phyloP scores from a whole-genome alignment of 106 monocot genomes.

The Dendrobium chrysotoxum region DNA sequence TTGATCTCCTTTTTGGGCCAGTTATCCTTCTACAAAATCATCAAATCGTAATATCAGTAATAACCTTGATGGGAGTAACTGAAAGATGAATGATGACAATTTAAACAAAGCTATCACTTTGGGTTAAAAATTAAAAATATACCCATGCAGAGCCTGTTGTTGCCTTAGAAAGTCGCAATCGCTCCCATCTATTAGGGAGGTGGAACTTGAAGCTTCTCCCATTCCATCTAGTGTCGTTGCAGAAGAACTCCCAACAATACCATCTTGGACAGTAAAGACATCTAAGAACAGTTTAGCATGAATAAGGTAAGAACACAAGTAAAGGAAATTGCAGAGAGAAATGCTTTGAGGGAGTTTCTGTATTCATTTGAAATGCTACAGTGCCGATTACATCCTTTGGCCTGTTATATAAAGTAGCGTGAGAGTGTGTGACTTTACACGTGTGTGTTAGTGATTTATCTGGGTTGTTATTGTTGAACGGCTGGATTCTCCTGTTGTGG shows the following conservation, averaged over 20 bases:
- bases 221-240: background rate
- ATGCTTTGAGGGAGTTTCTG: too few species aligned
- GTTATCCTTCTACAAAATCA: slow-evolving; percentile 35
- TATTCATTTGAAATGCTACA: too few species aligned
- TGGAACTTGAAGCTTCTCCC: slow-evolving; percentile 8
- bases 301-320: too few species aligned
- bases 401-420: too few species aligned
- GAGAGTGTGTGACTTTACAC: too few species aligned
- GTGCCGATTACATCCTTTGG: too few species aligned
- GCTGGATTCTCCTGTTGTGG: too few species aligned
- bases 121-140: slow-evolving; percentile 7
- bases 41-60: background rate
- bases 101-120: background rate
- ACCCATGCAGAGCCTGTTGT: slow-evolving; percentile 37
- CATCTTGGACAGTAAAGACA: background rate
- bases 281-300: too few species aligned
- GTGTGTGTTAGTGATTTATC: too few species aligned
- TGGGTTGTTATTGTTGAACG: too few species aligned
- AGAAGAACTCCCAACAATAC: background rate
- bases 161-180: slow-evolving; percentile 19
- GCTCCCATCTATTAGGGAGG: slow-evolving; percentile 15
- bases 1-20: slow-evolving; percentile 59
- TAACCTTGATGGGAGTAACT: background rate
- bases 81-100: background rate
- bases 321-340: too few species aligned